Conservation (phyloP, 129 eudicot species). For the Arctium minus region DNA sequence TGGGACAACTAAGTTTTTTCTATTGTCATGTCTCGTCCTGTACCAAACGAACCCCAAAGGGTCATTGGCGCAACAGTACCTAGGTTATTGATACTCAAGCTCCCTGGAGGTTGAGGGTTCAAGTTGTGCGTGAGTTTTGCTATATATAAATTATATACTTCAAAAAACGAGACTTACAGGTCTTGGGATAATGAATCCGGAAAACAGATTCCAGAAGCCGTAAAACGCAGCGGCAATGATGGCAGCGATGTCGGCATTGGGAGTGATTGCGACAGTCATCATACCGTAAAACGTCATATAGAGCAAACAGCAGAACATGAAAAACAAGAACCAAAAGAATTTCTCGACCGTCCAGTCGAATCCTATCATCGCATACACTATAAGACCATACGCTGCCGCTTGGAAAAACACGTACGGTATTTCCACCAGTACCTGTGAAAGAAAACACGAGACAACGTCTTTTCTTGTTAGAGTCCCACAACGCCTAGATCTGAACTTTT, state of each 20-base stretch:
- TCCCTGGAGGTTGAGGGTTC: neutral
- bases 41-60: neutral
- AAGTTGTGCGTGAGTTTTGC: neutral
- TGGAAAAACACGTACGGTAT: conserved; percentile 17
- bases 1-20: too few relatives aligned
- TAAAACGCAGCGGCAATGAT: conserved; percentile 21
- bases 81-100: too few relatives aligned
- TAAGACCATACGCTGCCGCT: neutral
- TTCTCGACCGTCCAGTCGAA: conserved; percentile 24
- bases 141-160: neutral
- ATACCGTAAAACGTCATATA: conserved; percentile 31
- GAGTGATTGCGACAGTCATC: conserved; percentile 28
- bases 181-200: conserved; percentile 23
- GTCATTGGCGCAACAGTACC: too few relatives aligned
- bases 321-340: conserved; percentile 22
- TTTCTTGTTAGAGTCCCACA: neutral
- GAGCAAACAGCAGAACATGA: conserved; percentile 25
- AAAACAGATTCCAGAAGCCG: conserved; percentile 21
- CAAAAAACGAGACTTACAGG: conserved; percentile 13
- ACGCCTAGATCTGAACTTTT: neutral
- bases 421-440: conserved; percentile 22
- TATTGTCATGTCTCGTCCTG: neutral
- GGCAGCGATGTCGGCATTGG: conserved; percentile 23
- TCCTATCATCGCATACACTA: conserved; percentile 31
- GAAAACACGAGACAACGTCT: neutral